Conservation (phyloP, 2,329 filamentous ascomycete genomes). For the Sporothrix dimorphospora region DNA sequence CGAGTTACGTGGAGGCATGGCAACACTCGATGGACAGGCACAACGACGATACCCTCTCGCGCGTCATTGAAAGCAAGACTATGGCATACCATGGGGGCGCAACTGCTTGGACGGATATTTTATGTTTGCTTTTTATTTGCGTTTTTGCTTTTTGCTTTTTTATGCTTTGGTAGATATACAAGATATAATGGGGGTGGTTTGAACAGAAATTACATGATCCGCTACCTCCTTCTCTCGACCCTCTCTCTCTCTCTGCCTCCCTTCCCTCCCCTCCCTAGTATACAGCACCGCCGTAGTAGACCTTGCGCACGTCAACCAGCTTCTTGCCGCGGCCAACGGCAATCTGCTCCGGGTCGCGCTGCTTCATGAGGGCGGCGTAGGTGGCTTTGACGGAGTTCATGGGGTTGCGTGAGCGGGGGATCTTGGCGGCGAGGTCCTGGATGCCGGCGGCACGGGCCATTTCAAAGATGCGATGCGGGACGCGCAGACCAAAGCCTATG, state of each 20-base stretch:
- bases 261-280: conserved; percentile 46
- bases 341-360: conserved; percentile 86
- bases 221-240: not conserved
- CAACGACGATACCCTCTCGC: conserved; percentile 32
- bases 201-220: not conserved
- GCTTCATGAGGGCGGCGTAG: conserved; percentile 78
- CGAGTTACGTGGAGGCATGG: not conserved
- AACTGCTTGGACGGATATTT: not conserved
- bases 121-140: not conserved
- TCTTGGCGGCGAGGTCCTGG: conserved; percentile 79
- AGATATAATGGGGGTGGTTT: conserved; percentile 19
- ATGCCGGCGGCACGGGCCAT: conserved; percentile 88
- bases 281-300: conserved; percentile 87
- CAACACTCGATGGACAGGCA: not conserved
- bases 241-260: too few species aligned
- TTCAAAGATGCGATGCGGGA: conserved; percentile 90
- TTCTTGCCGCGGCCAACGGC: conserved; percentile 90
- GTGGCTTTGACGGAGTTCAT: conserved; percentile 98
- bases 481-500: conserved; percentile 89
- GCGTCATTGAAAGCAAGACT: conserved; percentile 17
- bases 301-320: conserved; percentile 92
- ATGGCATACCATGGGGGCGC: not conserved
- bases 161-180: conserved; percentile 14
- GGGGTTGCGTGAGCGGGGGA: conserved; percentile 85
- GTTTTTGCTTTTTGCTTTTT: not conserved